A percentile compares a stretch with the other conserved stretches of the same genome.
These are phyloP conservation scores for Leccinum obscurum DNA, from an alignment of 768 basidiomycete species.

Conservation along the genomic window DNA sequence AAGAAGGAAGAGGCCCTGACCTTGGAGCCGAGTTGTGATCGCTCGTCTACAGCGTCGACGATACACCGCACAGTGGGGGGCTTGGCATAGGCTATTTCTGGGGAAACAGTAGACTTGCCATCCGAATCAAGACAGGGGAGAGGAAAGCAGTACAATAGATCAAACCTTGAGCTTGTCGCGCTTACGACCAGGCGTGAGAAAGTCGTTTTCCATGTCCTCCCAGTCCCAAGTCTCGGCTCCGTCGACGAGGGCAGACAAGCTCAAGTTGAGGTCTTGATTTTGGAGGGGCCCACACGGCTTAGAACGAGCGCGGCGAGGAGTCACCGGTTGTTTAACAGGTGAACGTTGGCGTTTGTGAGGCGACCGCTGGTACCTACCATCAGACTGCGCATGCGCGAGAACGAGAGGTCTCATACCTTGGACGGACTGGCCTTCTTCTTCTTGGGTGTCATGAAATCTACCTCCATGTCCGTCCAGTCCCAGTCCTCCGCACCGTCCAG, in stretches of 20 bases:
- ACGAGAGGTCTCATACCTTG: slow-evolving; percentile 7
- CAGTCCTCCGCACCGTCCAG: slow-evolving; percentile 69
- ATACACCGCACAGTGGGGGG: slow-evolving; percentile 55
- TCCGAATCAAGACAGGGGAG: slow-evolving; percentile 6
- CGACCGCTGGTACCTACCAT: slow-evolving; percentile 12
- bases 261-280: slow-evolving; percentile 34
- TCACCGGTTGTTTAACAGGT: slow-evolving; percentile 18
- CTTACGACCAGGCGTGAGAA: slow-evolving; percentile 48
- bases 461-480: slow-evolving; percentile 64
- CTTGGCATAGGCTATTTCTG: slow-evolving; percentile 25
- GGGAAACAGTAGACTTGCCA: slow-evolving; percentile 13
- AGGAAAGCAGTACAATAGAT: neutral
- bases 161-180: slow-evolving; percentile 22
- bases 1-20: slow-evolving; percentile 9
- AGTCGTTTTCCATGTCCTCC: slow-evolving; percentile 53
- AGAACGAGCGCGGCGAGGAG: slow-evolving; percentile 15
- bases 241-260: slow-evolving; percentile 51
- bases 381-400: neutral
- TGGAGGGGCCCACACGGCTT: neutral
- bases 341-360: slow-evolving; percentile 17
- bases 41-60: slow-evolving; percentile 48
- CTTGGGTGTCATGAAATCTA: slow-evolving; percentile 51
- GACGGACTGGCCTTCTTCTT: slow-evolving; percentile 39
- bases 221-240: slow-evolving; percentile 74
- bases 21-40: slow-evolving; percentile 25